phyloP scores from a whole-genome alignment of 192 early-diverging fungal species.

The Coemansia sp. region DNA sequence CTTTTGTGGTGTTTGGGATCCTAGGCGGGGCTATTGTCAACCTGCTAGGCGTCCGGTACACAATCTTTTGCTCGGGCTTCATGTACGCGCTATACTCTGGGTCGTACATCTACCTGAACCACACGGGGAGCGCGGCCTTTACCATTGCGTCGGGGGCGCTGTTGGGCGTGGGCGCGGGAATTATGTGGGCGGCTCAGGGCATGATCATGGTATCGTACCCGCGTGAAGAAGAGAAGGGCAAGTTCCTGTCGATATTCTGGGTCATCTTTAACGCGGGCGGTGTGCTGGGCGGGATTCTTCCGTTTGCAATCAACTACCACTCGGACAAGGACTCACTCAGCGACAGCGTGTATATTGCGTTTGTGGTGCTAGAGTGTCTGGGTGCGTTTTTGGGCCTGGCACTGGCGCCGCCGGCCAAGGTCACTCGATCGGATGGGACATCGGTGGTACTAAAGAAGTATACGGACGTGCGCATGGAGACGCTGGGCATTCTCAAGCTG shows the following conservation, averaged over 20 bases:
- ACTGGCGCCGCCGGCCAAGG: constrained; percentile 59
- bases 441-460: constrained; percentile 62
- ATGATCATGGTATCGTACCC: constrained; percentile 86
- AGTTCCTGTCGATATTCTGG: constrained; percentile 82
- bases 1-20: constrained; percentile 71
- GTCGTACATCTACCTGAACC: constrained; percentile 65
- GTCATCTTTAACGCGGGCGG: constrained; percentile 82
- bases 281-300: constrained; percentile 69
- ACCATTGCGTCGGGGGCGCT: constrained; percentile 69
- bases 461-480: constrained; percentile 57
- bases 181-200: constrained; percentile 72
- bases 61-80: constrained; percentile 62
- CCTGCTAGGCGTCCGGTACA: constrained; percentile 63
- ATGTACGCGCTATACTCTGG: constrained; percentile 72
- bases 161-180: constrained; percentile 76
- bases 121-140: constrained; percentile 53
- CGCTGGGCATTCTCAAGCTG: constrained; percentile 63
- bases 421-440: constrained; percentile 64
- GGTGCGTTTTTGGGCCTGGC: constrained; percentile 58
- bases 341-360: constrained; percentile 72
- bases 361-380: constrained; percentile 69
- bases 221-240: constrained; percentile 70
- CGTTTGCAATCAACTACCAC: constrained; percentile 65
- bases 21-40: constrained; percentile 73
- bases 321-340: constrained; percentile 21